Evolutionary conservation across 345 rosid genomes (phyloP).

Genomic region (Boechera divaricarpa): DNA sequence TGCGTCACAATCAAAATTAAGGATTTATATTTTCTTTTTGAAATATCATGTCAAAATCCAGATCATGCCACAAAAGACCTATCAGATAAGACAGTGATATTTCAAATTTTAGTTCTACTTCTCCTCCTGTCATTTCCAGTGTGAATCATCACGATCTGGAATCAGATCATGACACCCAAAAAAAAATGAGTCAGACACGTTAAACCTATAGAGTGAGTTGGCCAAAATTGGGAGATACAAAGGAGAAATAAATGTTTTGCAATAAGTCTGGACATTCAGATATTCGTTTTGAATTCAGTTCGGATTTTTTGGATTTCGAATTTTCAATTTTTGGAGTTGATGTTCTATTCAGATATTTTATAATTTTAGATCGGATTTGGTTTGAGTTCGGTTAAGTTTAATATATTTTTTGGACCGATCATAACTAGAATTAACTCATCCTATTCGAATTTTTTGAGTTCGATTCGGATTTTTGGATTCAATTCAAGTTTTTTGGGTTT

Average conservation of each 20-base stretch:
- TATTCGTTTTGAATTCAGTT: too few relatives aligned
- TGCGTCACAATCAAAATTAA: neutral
- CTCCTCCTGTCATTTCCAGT: slow-evolving; percentile 32
- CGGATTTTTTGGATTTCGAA: too few relatives aligned
- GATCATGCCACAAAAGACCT: slow-evolving; percentile 1
- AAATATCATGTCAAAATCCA: slow-evolving; percentile 4
- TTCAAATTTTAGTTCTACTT: neutral
- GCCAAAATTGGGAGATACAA: slow-evolving; percentile 13
- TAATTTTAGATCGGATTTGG: too few relatives aligned
- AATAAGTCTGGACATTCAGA: too few relatives aligned
- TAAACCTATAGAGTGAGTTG: slow-evolving; percentile 8
- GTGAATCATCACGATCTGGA: slow-evolving; percentile 35
- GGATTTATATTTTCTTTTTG: neutral
- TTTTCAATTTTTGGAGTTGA: too few relatives aligned
- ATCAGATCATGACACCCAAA: slow-evolving; percentile 4
- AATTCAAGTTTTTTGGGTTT: too few relatives aligned
- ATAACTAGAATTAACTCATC: too few relatives aligned
- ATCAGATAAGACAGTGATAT: slow-evolving; percentile 22
- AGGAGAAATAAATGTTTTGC: neutral
- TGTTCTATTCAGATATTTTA: too few relatives aligned
- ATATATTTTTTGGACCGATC: too few relatives aligned
- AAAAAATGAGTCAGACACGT: neutral
- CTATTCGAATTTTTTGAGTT: too few relatives aligned
- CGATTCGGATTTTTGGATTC: too few relatives aligned
- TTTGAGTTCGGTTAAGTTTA: too few relatives aligned